Conservation (phyloP, 2,329 filamentous ascomycete species). For the Pestalotiopsis sp. region DNA sequence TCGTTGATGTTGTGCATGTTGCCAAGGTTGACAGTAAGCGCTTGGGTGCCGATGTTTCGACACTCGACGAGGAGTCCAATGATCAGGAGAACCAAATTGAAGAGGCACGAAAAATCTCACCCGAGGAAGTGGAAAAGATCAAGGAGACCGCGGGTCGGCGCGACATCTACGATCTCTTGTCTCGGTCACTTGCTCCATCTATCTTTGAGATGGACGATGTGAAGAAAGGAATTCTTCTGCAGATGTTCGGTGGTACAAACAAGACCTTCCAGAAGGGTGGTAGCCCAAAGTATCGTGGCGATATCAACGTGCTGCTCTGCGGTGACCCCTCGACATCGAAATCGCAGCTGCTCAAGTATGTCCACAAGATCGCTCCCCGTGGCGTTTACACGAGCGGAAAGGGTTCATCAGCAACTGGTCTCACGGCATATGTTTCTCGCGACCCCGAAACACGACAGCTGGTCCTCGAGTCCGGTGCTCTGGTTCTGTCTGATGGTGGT, state of each 20-base stretch:
- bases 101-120: conserved; percentile 79
- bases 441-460: conserved; percentile 81
- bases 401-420: conserved; percentile 78
- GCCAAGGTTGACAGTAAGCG: conserved; percentile 96
- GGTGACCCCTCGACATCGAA: conserved; percentile 97
- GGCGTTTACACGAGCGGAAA: conserved; percentile 82
- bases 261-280: conserved; percentile 97
- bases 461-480: conserved; percentile 77
- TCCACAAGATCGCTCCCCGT: conserved; percentile 96
- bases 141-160: conserved; percentile 75
- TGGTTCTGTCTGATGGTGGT: conserved; percentile 79
- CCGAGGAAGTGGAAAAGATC: conserved; percentile 90
- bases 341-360: conserved; percentile 90
- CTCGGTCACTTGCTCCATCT: conserved; percentile 88
- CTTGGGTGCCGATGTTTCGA: conserved; percentile 87
- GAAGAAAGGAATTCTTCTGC: conserved; percentile 96
- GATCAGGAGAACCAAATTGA: conserved; percentile 76
- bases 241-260: conserved; percentile 96
- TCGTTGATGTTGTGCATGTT: conserved; percentile 91
- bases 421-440: conserved; percentile 80
- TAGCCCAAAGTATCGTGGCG: conserved; percentile 91
- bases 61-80: conserved; percentile 78
- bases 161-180: conserved; percentile 91
- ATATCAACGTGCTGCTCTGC: conserved; percentile 96
- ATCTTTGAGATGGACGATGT: conserved; percentile 98